Evolutionary conservation across 352 stramenopile genomes (phyloP), one percentile per base, ranked within the genome.

Genomic region (Phytophthora citrophthora): DNA sequence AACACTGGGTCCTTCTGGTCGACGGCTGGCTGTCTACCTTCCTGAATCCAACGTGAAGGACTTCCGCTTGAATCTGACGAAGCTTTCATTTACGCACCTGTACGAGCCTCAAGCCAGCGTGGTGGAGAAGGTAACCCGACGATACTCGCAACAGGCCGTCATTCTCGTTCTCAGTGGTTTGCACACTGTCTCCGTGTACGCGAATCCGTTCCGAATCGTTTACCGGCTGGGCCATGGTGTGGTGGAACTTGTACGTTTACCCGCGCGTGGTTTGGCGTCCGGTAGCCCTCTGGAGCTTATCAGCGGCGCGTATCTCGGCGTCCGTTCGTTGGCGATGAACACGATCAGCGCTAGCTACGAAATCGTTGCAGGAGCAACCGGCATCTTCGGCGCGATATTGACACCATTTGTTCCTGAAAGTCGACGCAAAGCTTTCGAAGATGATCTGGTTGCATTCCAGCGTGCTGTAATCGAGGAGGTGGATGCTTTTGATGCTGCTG

Each of bases 21-120:
- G 83, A 16, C 78, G 86, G 2, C 57, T 96, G 18, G 88, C 85
- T 12, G 83, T 93, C 50, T 94, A 95, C 34, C 68, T 96, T n/a
- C 88, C 88, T 10, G 87, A 95, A 64, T 94, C 88, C 13, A 95
- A 94, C 71, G 86, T 96, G 8, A 96, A 96, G 48, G 86, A 96
- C 54, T 93, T 96, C 50, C 80, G 83, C 7, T 47, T 96, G 44
- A 90, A 96, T 56, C 74, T 96, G 54, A 91, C 85, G 2, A 94
- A 86, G 41, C 54, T 95, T 26, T 86, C 85, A 34, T 94, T 94
- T 58, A 86, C 77, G 3, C 86, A 96, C 54, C 52, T 95, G 36
- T 96, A 96, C 60, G 86, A 96, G 52, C 77, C 85, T 0, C 81
- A 95, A 55, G 63, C 72, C 2, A 89, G 74, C 31, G 83, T 95